A percentile compares a stretch with the other conserved stretches of the same genome.
phyloP scores from a whole-genome alignment of 495 filamentous ascomycete species.

The Cudoniella acicularis region DNA sequence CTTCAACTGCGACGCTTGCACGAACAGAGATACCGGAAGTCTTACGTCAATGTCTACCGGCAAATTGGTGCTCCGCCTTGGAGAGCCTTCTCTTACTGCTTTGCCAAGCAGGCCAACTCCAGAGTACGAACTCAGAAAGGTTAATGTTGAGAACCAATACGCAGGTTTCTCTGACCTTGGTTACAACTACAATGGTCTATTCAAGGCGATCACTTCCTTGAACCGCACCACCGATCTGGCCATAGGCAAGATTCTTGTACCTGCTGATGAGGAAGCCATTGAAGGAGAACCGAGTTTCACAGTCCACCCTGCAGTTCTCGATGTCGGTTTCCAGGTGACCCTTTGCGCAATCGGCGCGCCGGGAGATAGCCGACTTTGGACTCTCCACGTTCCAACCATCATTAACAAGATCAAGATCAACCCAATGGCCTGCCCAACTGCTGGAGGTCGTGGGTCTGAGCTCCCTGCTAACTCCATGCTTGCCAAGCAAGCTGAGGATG shows the following conservation, averaged over 20 bases:
- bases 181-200: background rate
- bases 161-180: background rate
- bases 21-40: background rate
- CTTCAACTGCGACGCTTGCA: background rate
- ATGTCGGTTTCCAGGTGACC: constrained; percentile 40
- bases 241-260: constrained; percentile 24
- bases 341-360: constrained; percentile 37
- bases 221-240: constrained; percentile 8
- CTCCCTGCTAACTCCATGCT: background rate
- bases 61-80: background rate
- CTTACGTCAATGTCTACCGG: background rate
- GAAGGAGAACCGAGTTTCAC: constrained; percentile 18
- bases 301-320: constrained; percentile 39
- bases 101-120: background rate
- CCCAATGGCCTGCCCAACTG: background rate
- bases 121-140: background rate
- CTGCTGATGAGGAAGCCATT: constrained; percentile 15
- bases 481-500: background rate
- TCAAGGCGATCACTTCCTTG: background rate
- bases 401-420: constrained; percentile 30
- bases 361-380: constrained; percentile 29
- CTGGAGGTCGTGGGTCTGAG: background rate
- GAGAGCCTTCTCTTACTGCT: background rate
- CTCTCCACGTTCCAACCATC: constrained; percentile 30
- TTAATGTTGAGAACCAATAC: background rate